Base-by-base conservation (phyloP, 2,329 filamentous ascomycete species). In the Westerdykella sp. region DNA sequence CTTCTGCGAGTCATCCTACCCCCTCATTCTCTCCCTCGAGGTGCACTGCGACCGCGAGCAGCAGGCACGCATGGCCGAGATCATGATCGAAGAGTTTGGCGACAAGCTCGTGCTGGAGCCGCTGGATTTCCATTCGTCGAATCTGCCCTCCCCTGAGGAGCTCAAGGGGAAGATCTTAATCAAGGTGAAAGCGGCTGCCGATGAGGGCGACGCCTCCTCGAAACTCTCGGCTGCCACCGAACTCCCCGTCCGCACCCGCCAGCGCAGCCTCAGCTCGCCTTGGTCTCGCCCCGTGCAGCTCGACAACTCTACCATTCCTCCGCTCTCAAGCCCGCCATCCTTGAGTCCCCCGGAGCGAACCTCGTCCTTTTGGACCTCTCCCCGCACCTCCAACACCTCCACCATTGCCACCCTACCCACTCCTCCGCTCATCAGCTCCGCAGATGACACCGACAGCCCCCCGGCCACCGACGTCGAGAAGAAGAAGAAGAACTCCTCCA, bases 11-110 rank as follows among this genome's bases (percentile, higher is more conserved):
- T 89, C 87, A n/a, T 79, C 79, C 16, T 96, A 90, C 55, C 93
- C 93, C 1, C 75, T 98, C 13, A 95, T 93, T 72, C 83, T 98
- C 49, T 97, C 93, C 1, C 83, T 98, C 12, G 93, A 98, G 66
- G 90, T 97, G 4, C 93, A 97, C 63, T 97, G 93, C 76, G 86
- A 80, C 54, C 72, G 82, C 2, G 73, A 81, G 11, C 93, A 97
- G 63, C 93, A 98, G 66, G 74, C 80, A 15, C 78, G 80, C 36
- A 97, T 98, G 93, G 85, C 89, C 16, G 81, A 85, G 47, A 93
- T 87, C 50, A 95, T 97, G 79, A 84, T 83, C 59, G 82, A 85
- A 23, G 80, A 85, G 9, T 95, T 96, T 63, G 86, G 86, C 22
- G 73, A 83, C n/a, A 81, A 82, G 53, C 78, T 98, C 36, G 74